A percentile compares a stretch with the other conserved stretches of the same genome.
These are phyloP conservation scores for Dalechampia spathulata DNA, from an alignment of 441 rosid genomes.

Conservation along the genomic window DNA sequence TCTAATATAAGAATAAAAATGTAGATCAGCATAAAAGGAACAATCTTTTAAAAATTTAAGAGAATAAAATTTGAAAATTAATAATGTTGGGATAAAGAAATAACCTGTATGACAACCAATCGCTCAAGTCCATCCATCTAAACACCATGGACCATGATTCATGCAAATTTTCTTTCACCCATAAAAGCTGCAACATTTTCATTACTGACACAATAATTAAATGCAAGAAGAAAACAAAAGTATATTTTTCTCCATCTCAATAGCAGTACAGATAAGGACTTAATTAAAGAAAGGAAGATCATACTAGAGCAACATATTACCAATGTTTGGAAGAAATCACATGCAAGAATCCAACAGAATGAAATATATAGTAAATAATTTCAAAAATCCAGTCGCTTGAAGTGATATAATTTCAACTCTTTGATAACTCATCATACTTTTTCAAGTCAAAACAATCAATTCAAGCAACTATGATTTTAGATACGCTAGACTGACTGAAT, in stretches of 20 bases:
- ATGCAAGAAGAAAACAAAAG: no score
- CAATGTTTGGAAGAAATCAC: background rate
- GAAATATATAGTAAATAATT: no score
- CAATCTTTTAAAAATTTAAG: background rate
- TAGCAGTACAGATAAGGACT: background rate
- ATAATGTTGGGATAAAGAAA: conserved; percentile 4
- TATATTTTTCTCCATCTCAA: no score
- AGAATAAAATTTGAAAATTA: background rate
- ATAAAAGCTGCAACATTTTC: conserved; percentile 59
- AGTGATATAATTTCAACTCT: no score
- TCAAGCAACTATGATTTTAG: background rate
- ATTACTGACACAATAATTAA: background rate
- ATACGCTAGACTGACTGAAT: no score
- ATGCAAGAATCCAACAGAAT: no score
- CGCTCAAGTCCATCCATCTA: conserved; percentile 99
- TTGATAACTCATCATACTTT: no score
- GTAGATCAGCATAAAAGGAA: conserved; percentile 16
- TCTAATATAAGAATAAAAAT: conserved; percentile 27
- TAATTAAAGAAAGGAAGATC: background rate
- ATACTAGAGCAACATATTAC: background rate
- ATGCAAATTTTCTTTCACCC: conserved; percentile 91
- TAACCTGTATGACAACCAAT: conserved; percentile 89
- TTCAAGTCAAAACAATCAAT: no score
- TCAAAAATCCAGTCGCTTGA: no score
- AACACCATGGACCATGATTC: conserved; percentile 95